Percentiles rank a stretch among this genome's conserved stretches.
These are phyloP conservation scores for Colletotrichum liriopes DNA, from an alignment of 2,329 filamentous ascomycete species.

Conservation along the genomic window DNA sequence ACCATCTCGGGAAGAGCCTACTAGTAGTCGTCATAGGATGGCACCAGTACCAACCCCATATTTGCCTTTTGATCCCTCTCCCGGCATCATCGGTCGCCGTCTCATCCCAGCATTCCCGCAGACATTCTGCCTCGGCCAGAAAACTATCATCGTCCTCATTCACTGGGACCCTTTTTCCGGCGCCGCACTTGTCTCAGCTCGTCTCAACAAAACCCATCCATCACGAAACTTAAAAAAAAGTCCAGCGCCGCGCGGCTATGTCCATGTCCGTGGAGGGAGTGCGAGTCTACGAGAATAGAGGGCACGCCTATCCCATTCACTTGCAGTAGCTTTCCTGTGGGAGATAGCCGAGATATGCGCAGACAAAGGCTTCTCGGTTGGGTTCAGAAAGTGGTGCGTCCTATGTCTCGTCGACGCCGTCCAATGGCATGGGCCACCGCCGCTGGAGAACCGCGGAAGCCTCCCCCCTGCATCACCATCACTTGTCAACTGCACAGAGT, in stretches of 20 bases:
- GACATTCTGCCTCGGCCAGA: not conserved
- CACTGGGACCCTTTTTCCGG: not conserved
- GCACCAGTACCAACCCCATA: not conserved
- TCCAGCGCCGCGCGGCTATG: not conserved
- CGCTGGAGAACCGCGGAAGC: not conserved
- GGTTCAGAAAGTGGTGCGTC: not conserved
- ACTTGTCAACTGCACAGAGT: not conserved
- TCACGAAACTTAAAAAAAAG: not conserved
- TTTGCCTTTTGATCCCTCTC: not conserved
- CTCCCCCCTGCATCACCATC: not conserved
- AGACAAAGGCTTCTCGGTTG: not conserved
- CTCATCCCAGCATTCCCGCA: not conserved
- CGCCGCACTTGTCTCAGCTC: not conserved
- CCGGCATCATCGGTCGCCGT: no score
- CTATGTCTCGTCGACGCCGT: not conserved
- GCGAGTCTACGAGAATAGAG: not conserved
- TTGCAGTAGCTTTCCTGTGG: not conserved
- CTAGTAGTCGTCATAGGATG: not conserved
- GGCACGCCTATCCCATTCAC: not conserved
- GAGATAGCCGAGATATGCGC: not conserved
- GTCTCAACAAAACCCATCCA: not conserved
- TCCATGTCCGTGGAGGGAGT: not conserved
- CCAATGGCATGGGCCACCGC: not conserved
- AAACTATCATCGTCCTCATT: not conserved
- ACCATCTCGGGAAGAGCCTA: no score